phyloP scores from a whole-genome alignment of 192 early-diverging fungal species.

The Backusella tuberculispora region DNA sequence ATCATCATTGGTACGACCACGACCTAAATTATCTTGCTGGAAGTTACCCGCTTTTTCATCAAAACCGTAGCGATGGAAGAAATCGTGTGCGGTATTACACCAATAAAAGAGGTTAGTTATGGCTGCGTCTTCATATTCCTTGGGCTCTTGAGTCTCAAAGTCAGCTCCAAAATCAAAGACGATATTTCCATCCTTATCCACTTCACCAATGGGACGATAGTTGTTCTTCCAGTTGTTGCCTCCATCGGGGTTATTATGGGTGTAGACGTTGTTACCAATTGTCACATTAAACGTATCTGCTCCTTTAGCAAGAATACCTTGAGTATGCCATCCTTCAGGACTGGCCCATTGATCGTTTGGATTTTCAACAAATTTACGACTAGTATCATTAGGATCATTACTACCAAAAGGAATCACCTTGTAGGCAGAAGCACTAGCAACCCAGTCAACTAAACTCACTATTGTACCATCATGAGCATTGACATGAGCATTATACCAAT shows the following conservation, averaged over 20 bases:
- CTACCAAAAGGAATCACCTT: conserved; percentile 79
- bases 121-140: conserved; percentile 74
- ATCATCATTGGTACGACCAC: conserved; percentile 43
- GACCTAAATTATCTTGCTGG: conserved; percentile 88
- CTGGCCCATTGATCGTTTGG: conserved; percentile 60
- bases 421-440: conserved; percentile 69
- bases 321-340: conserved; percentile 77
- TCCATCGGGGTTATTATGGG: conserved; percentile 81
- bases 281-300: conserved; percentile 65
- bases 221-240: conserved; percentile 74
- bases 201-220: conserved; percentile 69
- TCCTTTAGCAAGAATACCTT: conserved; percentile 31
- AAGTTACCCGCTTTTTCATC: conserved; percentile 92
- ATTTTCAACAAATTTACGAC: conserved; percentile 55
- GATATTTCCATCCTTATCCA: conserved; percentile 44
- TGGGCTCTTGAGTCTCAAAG: conserved; percentile 59
- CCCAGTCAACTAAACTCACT: conserved; percentile 85
- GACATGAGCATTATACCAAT: conserved; percentile 82
- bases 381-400: conserved; percentile 76
- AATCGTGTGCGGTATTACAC: conserved; percentile 90
- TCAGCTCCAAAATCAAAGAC: conserved; percentile 81
- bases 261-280: conserved; percentile 90
- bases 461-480: conserved; percentile 63
- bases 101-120: conserved; percentile 91
- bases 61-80: conserved; percentile 90